Percentiles rank a stretch among this genome's conserved stretches.
These are phyloP conservation scores for Amanita subjunquillea DNA, from an alignment of 768 basidiomycete genomes.

Conservation along the genomic window DNA sequence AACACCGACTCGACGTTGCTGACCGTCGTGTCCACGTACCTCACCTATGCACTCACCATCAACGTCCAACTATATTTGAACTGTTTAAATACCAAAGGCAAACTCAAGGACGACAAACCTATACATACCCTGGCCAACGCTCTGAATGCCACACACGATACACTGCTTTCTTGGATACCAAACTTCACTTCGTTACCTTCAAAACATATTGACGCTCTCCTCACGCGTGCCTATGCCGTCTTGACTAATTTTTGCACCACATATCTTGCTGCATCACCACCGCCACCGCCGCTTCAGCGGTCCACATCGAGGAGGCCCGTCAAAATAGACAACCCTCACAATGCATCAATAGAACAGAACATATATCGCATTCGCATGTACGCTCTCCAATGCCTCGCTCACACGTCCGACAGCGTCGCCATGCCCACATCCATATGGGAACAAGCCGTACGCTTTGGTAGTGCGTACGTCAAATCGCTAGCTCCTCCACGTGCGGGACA, in stretches of 20 bases:
- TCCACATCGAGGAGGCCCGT: background rate
- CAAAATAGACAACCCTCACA: background rate
- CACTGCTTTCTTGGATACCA: constrained; percentile 9
- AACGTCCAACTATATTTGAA: constrained; percentile 17
- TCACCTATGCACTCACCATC: constrained; percentile 41
- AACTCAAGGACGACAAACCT: constrained; percentile 8
- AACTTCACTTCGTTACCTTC: constrained; percentile 39
- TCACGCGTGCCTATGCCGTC: constrained; percentile 49
- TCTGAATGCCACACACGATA: constrained; percentile 11
- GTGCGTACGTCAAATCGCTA: constrained; percentile 29
- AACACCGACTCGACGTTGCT: constrained; percentile 25
- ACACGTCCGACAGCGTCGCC: constrained; percentile 35
- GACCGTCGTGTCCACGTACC: constrained; percentile 49
- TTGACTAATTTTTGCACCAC: constrained; percentile 32
- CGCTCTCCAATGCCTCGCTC: constrained; percentile 33
- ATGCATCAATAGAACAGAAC: constrained; percentile 7
- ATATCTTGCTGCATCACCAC: background rate
- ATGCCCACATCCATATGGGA: constrained; percentile 60
- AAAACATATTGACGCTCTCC: constrained; percentile 46
- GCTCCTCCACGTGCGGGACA: constrained; percentile 5
- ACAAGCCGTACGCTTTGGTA: constrained; percentile 44
- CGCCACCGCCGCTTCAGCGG: constrained; percentile 4
- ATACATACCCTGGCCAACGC: constrained; percentile 9
- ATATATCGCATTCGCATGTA: constrained; percentile 30
- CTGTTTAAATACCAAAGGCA: background rate